A percentile compares a stretch with the other conserved stretches of the same genome.
Evolutionary conservation across 257 asterid species (phyloP).

Genomic region (Solanum virginianum): DNA sequence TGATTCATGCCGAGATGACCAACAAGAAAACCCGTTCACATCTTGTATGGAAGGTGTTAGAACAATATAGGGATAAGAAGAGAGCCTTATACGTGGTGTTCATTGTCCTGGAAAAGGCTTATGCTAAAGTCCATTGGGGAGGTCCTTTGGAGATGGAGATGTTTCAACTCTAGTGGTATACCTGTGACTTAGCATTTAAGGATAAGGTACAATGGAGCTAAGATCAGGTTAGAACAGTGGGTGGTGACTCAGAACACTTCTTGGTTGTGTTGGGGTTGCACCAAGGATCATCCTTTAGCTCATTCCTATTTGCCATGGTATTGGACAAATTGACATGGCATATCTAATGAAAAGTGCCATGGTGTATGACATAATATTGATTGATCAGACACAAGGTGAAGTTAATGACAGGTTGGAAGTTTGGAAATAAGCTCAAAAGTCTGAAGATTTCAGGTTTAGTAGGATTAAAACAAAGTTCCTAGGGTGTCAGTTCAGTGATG

Average conservation of each 20-base stretch:
- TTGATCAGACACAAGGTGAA: not conserved
- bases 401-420: not conserved
- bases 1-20: not conserved
- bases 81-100: not conserved
- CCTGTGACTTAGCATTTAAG: not conserved
- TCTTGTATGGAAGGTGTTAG: not conserved
- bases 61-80: not conserved
- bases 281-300: not conserved
- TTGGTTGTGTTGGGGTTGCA: not conserved
- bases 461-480: no score
- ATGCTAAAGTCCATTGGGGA: not conserved
- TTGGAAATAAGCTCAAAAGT: not conserved
- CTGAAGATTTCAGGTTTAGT: not conserved
- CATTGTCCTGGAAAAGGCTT: not conserved
- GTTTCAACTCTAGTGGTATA: not conserved
- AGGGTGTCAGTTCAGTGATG: no score
- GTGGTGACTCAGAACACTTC: not conserved
- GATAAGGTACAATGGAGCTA: not conserved
- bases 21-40: not conserved
- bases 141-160: not conserved
- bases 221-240: not conserved
- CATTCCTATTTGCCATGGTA: not conserved
- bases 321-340: not conserved
- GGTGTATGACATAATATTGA: not conserved
- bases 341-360: not conserved